Evolutionary conservation across 2,329 filamentous ascomycete genomes (phyloP).

Genomic region (Aureobasidium subglaciale): DNA sequence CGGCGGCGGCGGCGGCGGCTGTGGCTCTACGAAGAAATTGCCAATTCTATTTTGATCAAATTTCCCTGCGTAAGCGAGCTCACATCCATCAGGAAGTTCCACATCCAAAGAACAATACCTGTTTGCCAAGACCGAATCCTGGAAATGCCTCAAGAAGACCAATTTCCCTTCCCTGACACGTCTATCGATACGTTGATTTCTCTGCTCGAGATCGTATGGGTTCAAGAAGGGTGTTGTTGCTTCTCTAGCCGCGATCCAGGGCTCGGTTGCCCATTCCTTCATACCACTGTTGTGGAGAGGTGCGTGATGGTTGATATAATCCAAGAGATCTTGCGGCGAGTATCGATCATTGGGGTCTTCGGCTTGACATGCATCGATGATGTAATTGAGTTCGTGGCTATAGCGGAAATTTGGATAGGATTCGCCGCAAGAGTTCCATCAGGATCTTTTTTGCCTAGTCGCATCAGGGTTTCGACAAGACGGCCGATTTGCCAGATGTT

Average conservation of each 20-base stretch:
- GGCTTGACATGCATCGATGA: neutral
- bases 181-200: neutral
- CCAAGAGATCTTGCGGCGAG: neutral
- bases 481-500: constrained; percentile 1
- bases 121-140: neutral
- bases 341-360: neutral
- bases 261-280: neutral
- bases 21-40: too few species aligned
- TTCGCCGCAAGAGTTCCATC: too few species aligned
- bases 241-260: neutral
- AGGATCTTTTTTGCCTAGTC: neutral
- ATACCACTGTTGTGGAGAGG: neutral
- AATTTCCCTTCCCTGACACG: neutral
- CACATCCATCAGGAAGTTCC: neutral
- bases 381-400: neutral
- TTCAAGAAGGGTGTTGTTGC: too few species aligned
- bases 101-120: neutral
- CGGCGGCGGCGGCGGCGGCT: too few species aligned
- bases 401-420: neutral
- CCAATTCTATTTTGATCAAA: too few species aligned
- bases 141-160: neutral
- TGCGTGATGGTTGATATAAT: neutral
- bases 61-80: too few species aligned
- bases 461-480: neutral
- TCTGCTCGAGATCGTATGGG: neutral